phyloP scores from a whole-genome alignment of 805 yeast genomes.

The Kuraishia piskuri region DNA sequence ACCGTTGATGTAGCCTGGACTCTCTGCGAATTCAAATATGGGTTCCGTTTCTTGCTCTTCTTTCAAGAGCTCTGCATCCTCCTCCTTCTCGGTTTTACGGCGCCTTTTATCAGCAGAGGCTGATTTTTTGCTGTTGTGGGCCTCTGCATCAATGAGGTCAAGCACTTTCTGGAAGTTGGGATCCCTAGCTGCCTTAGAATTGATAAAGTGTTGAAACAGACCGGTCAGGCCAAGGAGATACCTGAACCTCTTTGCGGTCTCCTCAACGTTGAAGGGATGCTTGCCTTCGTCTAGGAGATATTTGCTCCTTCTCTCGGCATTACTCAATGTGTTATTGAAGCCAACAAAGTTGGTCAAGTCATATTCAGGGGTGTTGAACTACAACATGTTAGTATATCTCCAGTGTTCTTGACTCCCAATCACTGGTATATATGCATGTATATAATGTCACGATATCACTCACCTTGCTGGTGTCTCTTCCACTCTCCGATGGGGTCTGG shows the following conservation, averaged over 20 bases:
- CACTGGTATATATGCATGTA: too few relatives aligned
- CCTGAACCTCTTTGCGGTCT: conserved; percentile 58
- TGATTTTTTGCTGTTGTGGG: conserved; percentile 6
- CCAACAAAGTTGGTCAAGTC: conserved; percentile 6
- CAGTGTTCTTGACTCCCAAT: too few relatives aligned
- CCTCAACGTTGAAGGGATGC: conserved; percentile 31
- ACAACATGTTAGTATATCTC: not conserved
- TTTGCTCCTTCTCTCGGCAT: not conserved
- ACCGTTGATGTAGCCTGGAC: conserved; percentile 51
- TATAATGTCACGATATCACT: too few relatives aligned
- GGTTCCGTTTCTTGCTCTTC: conserved; percentile 17
- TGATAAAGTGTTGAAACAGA: conserved; percentile 61
- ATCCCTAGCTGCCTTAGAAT: conserved; percentile 55
- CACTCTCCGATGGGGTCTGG: not conserved
- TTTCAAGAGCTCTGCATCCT: conserved; percentile 65
- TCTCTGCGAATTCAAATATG: conserved; percentile 40
- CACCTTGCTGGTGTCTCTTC: not conserved
- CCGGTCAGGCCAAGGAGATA: conserved; percentile 59
- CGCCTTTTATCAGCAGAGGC: conserved; percentile 30
- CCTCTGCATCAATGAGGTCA: conserved; percentile 24
- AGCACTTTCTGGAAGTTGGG: conserved; percentile 45
- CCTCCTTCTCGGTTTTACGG: conserved; percentile 70
- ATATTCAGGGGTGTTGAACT: conserved; percentile 5
- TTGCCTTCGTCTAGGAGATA: conserved; percentile 27
- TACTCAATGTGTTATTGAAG: conserved; percentile 1